Base-by-base conservation (phyloP, 805 yeast species). In the Kuraishia borneana region DNA sequence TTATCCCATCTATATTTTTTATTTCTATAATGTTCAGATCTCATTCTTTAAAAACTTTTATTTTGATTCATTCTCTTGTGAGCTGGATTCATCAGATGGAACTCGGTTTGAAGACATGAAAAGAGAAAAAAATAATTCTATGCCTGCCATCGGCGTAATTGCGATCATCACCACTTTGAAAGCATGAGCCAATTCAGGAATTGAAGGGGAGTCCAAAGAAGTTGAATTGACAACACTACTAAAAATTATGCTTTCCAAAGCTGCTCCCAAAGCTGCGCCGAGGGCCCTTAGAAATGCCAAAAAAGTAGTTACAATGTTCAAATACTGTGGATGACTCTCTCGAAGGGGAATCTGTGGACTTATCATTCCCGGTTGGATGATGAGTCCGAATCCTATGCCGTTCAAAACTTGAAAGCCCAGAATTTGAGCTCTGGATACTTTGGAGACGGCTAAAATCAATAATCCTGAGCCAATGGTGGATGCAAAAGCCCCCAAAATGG, bases 221-320 rank as follows among this genome's bases (percentile, higher is more conserved):
- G 10, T 10, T 8, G 23, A 7, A 21, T 7, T 10, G 7, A n/a
- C 26, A n/a, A n/a, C n/a, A n/a, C n/a, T n/a, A n/a, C n/a, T 43
- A 42, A 64, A 64, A 6, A 60, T 58, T 17, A 65, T 53, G 39
- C 63, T 66, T 2, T 67, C 62, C 18, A 66, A 48, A 26, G 55
- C 58, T 2, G 71, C 58, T 14, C 72, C 66, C 18, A 70, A 33
- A 1, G 75, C 60, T 26, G 73, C 68, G 14, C 73, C 73, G 16
- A 70, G 40, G 0, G 68, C 53, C 41, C 77, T 60, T 10, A 50
- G 42, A 44, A 69, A 70, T 34, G 64, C 59, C 30, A 68, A 40
- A 35, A 65, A 51, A 2, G 73, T 53, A 3, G 77, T 70, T 2
- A 70, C 60, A 46, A 71, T 49, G 35, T 70, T 65, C 18, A 63